Percentiles rank a stretch among this genome's conserved stretches.
phyloP scores from a whole-genome alignment of 768 basidiomycete genomes.

The Lanmaoa rubissima region DNA sequence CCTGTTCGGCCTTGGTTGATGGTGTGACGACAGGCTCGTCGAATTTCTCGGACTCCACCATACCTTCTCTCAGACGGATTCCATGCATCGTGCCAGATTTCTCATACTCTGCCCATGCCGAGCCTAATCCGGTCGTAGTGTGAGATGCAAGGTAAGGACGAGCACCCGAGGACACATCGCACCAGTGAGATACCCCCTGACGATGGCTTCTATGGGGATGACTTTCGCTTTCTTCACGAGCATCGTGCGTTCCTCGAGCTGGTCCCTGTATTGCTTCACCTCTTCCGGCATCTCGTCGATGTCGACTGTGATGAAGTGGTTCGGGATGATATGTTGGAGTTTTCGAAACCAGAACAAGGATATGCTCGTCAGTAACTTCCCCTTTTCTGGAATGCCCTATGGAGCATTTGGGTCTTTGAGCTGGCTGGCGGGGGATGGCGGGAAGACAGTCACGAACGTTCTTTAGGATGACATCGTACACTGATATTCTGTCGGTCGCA shows the following conservation, averaged over 20 bases:
- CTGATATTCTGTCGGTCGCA: conserved; percentile 93
- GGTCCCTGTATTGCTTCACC: conserved; percentile 67
- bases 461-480: conserved; percentile 92
- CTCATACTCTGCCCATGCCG: conserved; percentile 94
- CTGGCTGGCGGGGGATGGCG: not conserved
- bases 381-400: conserved; percentile 94
- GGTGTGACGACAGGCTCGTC: conserved; percentile 89
- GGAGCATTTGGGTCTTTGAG: not conserved
- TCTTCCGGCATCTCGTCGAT: conserved; percentile 82
- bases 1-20: conserved; percentile 94
- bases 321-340: conserved; percentile 75
- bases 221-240: conserved; percentile 88
- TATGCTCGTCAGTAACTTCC: conserved; percentile 82
- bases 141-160: conserved; percentile 7
- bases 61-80: conserved; percentile 72
- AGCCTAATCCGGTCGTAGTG: conserved; percentile 53
- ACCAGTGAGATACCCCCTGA: conserved; percentile 97
- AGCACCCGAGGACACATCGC: conserved; percentile 15
- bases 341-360: conserved; percentile 96
- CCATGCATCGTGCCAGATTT: conserved; percentile 85
- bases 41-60: conserved; percentile 79
- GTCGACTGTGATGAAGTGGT: conserved; percentile 82
- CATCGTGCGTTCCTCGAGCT: conserved; percentile 85
- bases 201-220: conserved; percentile 91
- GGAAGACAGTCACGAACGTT: conserved; percentile 59